Base-by-base conservation (phyloP, 1,139 yeast species). In the Candida sp. region DNA sequence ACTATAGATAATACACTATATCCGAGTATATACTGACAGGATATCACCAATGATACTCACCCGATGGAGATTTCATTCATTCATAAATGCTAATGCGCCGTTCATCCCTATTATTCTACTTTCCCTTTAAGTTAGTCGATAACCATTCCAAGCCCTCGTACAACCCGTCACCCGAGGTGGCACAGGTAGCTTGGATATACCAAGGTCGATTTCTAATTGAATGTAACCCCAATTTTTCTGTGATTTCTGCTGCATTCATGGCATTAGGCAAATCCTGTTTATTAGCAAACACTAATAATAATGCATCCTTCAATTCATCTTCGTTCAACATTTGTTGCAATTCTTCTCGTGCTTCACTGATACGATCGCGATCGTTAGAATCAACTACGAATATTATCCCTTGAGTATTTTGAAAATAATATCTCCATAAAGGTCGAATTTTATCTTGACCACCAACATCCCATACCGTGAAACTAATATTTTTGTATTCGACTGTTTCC, bases 371-470 rank as follows among this genome's bases (percentile, higher is more conserved):
- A 61, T 68, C 73, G 51, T 68, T 68, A 43, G 73, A 68, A 57
- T 68, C 73, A 45, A 68, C 69, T 39, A 68, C 73, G 48, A 68
- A 68, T 49, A 68, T 68, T 53, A 68, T 68, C 41, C 71, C 72
- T 49, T 66, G 72, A 41, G 73, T 68, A 57, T 68, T 68, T 57
- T 68, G 73, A 66, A 64, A 68, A 51, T 68, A 68, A 56, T 68
- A 68, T 61, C 73, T 65, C 73, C 73, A 68, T 53, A 68, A 66
- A 41, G 73, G 73, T 58, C 73, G 61, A 49, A 68, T 68, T 54
- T 67, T 68, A 53, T 67, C 71, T 57, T 68, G 73, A 59, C 73
- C 73, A 66, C 73, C 73, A 45, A 68, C 73, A 59, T 68, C 73
- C 73, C 73, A 68, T 35, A 68, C 73, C 12, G 73, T 68, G 51